Conservation (phyloP, 2,329 filamentous ascomycete genomes). For the Ceratocystis destructans region DNA sequence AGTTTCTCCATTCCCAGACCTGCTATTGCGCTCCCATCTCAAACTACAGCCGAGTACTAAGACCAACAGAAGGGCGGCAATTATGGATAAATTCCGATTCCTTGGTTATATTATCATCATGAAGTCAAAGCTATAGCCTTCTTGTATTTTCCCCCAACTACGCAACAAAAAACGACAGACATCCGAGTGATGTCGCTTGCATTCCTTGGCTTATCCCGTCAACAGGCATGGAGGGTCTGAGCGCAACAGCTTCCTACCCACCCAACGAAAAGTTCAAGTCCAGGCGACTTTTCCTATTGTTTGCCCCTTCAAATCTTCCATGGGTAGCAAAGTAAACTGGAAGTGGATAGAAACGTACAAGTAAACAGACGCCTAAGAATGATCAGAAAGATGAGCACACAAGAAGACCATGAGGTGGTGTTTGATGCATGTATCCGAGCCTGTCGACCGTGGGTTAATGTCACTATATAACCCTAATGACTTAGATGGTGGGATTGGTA, state of each 20-base stretch:
- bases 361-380: background rate
- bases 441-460: background rate
- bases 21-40: too few relatives aligned
- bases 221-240: background rate
- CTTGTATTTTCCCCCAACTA: background rate
- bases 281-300: background rate
- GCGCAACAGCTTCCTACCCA: background rate
- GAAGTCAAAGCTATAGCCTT: too few relatives aligned
- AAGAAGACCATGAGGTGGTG: too few relatives aligned
- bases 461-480: background rate
- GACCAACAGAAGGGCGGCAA: background rate
- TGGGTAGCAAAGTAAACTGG: background rate
- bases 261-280: background rate
- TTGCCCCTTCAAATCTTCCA: background rate
- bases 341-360: background rate
- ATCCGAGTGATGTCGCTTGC: background rate
- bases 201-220: background rate
- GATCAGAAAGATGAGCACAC: too few relatives aligned
- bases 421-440: too few relatives aligned
- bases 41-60: too few relatives aligned
- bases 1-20: too few relatives aligned
- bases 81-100: background rate
- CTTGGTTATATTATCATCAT: background rate
- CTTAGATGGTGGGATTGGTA: background rate
- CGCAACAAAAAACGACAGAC: background rate